Evolutionary conservation across 495 filamentous ascomycete species (phyloP).

Genomic region (Talaromyces adpressus): DNA sequence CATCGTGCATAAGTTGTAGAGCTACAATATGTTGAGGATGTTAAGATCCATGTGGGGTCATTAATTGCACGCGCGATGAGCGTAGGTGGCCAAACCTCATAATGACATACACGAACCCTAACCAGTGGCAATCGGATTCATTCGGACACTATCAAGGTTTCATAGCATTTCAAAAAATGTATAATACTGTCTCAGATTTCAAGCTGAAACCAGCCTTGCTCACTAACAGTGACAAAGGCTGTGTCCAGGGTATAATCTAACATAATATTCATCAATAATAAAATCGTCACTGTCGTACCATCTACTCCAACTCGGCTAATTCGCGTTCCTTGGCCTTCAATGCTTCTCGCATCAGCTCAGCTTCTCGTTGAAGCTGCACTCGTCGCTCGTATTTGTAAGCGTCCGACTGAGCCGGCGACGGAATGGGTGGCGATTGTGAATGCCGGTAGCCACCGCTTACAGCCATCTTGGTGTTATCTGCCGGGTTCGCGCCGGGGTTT

Average conservation of each 20-base stretch:
- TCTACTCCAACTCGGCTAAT: constrained; percentile 55
- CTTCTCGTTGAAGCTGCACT: constrained; percentile 62
- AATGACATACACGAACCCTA: not conserved
- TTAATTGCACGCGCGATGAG: too few relatives aligned
- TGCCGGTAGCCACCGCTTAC: constrained; percentile 20
- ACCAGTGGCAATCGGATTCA: not conserved
- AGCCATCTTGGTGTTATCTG: constrained; percentile 40
- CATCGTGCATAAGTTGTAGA: too few relatives aligned
- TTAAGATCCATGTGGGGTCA: too few relatives aligned
- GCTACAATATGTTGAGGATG: too few relatives aligned
- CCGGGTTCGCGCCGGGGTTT: constrained; percentile 48
- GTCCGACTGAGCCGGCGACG: constrained; percentile 39
- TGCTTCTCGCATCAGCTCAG: constrained; percentile 68
- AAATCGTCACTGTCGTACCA: constrained; percentile 6
- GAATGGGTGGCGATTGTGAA: constrained; percentile 20
- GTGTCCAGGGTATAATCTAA: constrained; percentile 6
- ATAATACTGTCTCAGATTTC: not conserved
- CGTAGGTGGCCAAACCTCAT: not conserved
- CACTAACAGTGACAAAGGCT: not conserved
- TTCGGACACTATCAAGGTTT: not conserved
- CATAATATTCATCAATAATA: not conserved
- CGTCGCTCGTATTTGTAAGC: constrained; percentile 53
- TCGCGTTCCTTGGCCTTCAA: constrained; percentile 73
- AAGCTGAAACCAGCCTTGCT: not conserved
- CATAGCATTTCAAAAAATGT: not conserved